phyloP scores from a whole-genome alignment of 495 filamentous ascomycete species.

The Penicillium lagena region DNA sequence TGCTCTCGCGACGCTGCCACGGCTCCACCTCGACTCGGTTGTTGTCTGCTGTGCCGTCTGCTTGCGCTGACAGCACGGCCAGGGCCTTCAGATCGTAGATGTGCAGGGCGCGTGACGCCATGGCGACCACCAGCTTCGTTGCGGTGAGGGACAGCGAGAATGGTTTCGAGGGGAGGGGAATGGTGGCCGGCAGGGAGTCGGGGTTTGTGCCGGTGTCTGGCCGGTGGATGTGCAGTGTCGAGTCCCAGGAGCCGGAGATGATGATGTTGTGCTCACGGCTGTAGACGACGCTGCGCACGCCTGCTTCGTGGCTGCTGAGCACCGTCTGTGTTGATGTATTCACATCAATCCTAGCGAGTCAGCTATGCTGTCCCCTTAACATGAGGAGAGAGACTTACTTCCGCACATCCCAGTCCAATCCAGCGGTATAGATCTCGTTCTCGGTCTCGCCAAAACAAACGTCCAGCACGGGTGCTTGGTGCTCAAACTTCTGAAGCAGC shows the following conservation, averaged over 20 bases:
- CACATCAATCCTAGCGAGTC: conserved; percentile 59
- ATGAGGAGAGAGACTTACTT: conserved; percentile 39
- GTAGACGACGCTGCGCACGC: conserved; percentile 80
- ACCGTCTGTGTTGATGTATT: conserved; percentile 62
- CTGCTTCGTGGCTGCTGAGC: conserved; percentile 68
- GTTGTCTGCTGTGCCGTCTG: conserved; percentile 24
- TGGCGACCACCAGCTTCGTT: conserved; percentile 85
- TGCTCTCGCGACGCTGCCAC: conserved; percentile 86
- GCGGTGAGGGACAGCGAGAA: conserved; percentile 78
- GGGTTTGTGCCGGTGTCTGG: conserved; percentile 37
- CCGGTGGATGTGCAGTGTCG: conserved; percentile 77
- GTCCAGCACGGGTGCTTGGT: conserved; percentile 82
- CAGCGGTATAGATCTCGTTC: conserved; percentile 78
- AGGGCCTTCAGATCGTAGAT: conserved; percentile 85
- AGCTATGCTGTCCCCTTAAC: neutral
- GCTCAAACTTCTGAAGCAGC: conserved; percentile 67
- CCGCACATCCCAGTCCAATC: conserved; percentile 79
- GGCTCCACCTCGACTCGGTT: conserved; percentile 59
- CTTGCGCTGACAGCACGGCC: conserved; percentile 43
- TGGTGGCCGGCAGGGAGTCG: conserved; percentile 42
- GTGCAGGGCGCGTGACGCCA: conserved; percentile 84
- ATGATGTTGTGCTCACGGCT: conserved; percentile 68
- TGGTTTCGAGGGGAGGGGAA: conserved; percentile 73
- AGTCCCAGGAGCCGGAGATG: conserved; percentile 90
- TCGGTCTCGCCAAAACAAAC: conserved; percentile 78